Percentiles rank a stretch among this genome's conserved stretches.
Conservation (phyloP, 2,329 filamentous ascomycete species). For the Lasiodiplodia theobromae region DNA sequence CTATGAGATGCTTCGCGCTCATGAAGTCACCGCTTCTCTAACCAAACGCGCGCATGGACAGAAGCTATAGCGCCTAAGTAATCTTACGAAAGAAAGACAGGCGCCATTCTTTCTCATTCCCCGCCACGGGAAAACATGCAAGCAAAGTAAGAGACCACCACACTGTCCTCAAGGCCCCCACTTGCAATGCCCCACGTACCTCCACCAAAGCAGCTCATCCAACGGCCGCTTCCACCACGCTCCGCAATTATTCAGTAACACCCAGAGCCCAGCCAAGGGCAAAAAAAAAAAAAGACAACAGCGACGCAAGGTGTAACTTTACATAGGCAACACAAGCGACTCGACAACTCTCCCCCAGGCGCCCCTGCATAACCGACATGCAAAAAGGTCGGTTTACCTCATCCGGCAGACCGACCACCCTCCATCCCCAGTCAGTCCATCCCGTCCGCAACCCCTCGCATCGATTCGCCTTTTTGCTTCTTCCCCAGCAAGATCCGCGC, state of each 20-base stretch:
- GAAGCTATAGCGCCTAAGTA: too few species aligned
- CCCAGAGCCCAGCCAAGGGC: too few species aligned
- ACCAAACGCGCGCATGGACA: too few species aligned
- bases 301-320: not conserved
- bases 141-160: not conserved
- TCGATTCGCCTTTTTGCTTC: not conserved
- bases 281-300: not conserved
- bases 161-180: not conserved
- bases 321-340: not conserved
- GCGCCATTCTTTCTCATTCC: not conserved
- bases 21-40: too few species aligned
- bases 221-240: not conserved
- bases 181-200: not conserved
- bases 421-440: not conserved
- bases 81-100: not conserved
- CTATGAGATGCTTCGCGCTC: too few species aligned
- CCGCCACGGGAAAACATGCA: not conserved
- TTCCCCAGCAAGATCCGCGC: not conserved
- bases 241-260: not conserved
- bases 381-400: not conserved
- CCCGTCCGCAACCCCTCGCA: not conserved
- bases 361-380: not conserved
- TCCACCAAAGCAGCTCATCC: not conserved
- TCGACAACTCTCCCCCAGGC: not conserved
- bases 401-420: not conserved